Percentiles rank a stretch among this genome's conserved stretches.
Conservation (phyloP, 495 filamentous ascomycete genomes). For the Talaromyces adpressus region DNA sequence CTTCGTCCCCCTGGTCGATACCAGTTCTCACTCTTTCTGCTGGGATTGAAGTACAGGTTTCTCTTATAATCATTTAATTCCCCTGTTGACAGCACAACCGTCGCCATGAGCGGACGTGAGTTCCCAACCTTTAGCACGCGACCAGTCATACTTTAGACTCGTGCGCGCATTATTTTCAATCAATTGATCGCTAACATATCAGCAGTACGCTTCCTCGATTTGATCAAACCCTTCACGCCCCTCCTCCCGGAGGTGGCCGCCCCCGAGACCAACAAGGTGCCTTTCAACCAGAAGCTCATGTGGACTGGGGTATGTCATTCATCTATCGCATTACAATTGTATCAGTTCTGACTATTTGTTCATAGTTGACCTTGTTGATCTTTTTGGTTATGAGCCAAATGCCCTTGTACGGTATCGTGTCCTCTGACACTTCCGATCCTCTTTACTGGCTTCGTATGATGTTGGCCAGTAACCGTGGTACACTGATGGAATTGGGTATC, state of each 20-base stretch:
- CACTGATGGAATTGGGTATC: slow-evolving; percentile 98
- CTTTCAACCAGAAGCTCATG: slow-evolving; percentile 99
- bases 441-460: slow-evolving; percentile 99
- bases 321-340: too few species aligned
- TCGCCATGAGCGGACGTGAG: slow-evolving; percentile 44
- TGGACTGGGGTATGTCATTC: slow-evolving; percentile 75
- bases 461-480: slow-evolving; percentile 98
- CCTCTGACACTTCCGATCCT: slow-evolving; percentile 93
- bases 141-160: slow-evolving; percentile 19
- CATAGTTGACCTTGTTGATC: slow-evolving; percentile 84
- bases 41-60: slow-evolving; percentile 3
- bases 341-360: slow-evolving; percentile 26
- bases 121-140: slow-evolving; percentile 19
- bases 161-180: neutral
- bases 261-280: slow-evolving; percentile 81
- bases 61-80: slow-evolving; percentile 1
- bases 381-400: slow-evolving; percentile 99
- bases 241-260: slow-evolving; percentile 98
- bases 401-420: slow-evolving; percentile 94
- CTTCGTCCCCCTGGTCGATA: neutral
- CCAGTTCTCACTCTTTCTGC: slow-evolving; percentile 4
- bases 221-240: slow-evolving; percentile 98
- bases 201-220: slow-evolving; percentile 96
- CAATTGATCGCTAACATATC: slow-evolving; percentile 5
- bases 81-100: slow-evolving; percentile 7